Base-by-base conservation (phyloP, 768 basidiomycete genomes). In the Hemileccinum impolitum region DNA sequence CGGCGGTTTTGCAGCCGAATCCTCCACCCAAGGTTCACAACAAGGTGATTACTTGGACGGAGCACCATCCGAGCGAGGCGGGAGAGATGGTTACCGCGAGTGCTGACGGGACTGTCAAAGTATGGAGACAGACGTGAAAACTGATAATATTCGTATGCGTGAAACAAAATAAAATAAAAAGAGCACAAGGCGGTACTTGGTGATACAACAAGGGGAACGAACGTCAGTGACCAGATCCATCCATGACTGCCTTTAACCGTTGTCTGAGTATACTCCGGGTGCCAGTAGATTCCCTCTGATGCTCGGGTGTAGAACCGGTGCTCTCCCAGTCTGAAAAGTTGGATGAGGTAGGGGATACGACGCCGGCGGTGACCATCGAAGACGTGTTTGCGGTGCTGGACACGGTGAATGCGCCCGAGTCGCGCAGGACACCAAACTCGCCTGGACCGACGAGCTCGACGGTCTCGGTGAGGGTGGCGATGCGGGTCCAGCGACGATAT, bases 41-140 rank as follows among this genome's bases (percentile, higher is more conserved):
- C 35, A 92, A 89, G 64, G 78, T 89, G 25, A 84, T 96, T 43
- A 90, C 90, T 11, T 96, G 94, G 91, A 84, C 90, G 2, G 92
- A 94, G 69, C 82, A 92, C 57, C 90, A 94, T 68, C 93, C 91
- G 8, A 78, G 73, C 18, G 86, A 92, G 47, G 75, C 80, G 6
- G 81, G 81, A 15, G 92, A 96, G 66, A 79, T 96, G 79, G 69
- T 94, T 38, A 94, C 93, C 3, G 84, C 92, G 1, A 90, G 92
- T 59, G 87, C 89, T 17, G 94, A 97, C 64, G 94, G 94, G 15
- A 87, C 85, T 8, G 87, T 87, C 48, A 95, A 94, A 66, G 82
- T 97, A 14, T 97, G 94, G 94, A 74, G 78, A 56, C 70, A 79
- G 54, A 70, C 78, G 34, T 63, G 26, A 61, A 23, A 23, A 23